Evolutionary conservation across 2,329 filamentous ascomycete genomes (phyloP), one percentile per base, ranked within the genome.

Genomic region (Metarhizium album): DNA sequence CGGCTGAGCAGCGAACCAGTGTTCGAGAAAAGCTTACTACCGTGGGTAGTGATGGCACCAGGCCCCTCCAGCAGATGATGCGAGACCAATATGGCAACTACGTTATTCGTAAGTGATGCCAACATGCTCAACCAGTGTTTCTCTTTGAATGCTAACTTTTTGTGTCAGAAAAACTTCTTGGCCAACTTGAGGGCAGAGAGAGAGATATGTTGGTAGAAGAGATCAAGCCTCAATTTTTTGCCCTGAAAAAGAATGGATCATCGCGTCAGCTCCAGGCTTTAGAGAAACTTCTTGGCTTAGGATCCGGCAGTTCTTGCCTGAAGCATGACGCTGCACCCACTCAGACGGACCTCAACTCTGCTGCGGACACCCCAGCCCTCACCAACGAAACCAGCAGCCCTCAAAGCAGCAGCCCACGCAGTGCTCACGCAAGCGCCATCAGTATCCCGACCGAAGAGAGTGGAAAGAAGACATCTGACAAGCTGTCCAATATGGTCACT

Each of bases 21-120:
- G 89, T 96, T 52, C 78, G 87, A 49, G 71, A 73, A 47, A 74
- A 79, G 52, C 71, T 90, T 24, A 82, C 77, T 2, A 74, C 74
- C 1, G 64, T 74, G 16, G 79, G 79, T 49, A 75, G 78, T 7
- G 79, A 86, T 42, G 86, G 86, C 13, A 80, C 82, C 51, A 84
- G 75, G 51, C 80, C 83, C n/a, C 70, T 97, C 37, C 76, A 85
- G 54, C 74, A 78, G 22, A 76, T 96, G 69, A 90, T 96, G 76
- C 87, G 84, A 57, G 91, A 98, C 64, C 86, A 88, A 56, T 97
- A 84, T 65, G 93, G 88, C 53, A 98, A 98, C 67, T 98, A 97
- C 64, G 91, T 97, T 5, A 86, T 97, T 54, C 91, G 90, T 95
- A 80, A 82, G 89, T 67, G 13, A 8, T 3, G 11, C 14, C 9